A percentile compares a stretch with the other conserved stretches of the same genome.
Conservation (phyloP, 768 basidiomycete genomes). For the Termitomyces bulborhizus region DNA sequence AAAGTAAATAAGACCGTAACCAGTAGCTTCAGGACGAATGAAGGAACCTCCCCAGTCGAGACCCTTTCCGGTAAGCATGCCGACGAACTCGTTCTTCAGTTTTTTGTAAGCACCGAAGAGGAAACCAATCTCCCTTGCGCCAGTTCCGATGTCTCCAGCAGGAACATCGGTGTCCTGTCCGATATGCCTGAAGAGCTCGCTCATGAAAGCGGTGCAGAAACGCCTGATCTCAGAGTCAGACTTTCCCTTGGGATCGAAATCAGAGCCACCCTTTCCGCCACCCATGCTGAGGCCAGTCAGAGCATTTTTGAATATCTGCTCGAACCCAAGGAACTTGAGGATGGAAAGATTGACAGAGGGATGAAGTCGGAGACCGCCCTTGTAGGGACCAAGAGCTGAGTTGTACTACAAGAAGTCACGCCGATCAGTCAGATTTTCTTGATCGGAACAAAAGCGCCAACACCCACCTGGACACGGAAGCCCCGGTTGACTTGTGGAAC, state of each 20-base stretch:
- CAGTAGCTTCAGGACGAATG: constrained; percentile 71
- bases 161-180: constrained; percentile 74
- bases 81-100: constrained; percentile 62
- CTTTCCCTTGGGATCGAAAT: constrained; percentile 82
- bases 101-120: constrained; percentile 78
- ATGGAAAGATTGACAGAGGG: constrained; percentile 77
- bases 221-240: constrained; percentile 67
- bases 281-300: constrained; percentile 74
- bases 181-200: constrained; percentile 67
- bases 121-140: constrained; percentile 70
- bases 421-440: background rate
- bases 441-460: background rate
- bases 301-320: constrained; percentile 80
- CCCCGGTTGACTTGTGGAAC: constrained; percentile 63
- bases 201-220: constrained; percentile 70
- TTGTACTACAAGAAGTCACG: constrained; percentile 42
- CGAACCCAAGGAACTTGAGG: constrained; percentile 80
- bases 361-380: constrained; percentile 74
- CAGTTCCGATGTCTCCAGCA: constrained; percentile 70
- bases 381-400: constrained; percentile 74
- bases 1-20: constrained; percentile 74
- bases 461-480: constrained; percentile 61
- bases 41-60: constrained; percentile 63
- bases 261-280: constrained; percentile 73
- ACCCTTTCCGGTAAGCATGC: constrained; percentile 70